Evolutionary conservation across 1,284 basidiomycete genomes (phyloP).

Genomic region (Trichosporon asahii): DNA sequence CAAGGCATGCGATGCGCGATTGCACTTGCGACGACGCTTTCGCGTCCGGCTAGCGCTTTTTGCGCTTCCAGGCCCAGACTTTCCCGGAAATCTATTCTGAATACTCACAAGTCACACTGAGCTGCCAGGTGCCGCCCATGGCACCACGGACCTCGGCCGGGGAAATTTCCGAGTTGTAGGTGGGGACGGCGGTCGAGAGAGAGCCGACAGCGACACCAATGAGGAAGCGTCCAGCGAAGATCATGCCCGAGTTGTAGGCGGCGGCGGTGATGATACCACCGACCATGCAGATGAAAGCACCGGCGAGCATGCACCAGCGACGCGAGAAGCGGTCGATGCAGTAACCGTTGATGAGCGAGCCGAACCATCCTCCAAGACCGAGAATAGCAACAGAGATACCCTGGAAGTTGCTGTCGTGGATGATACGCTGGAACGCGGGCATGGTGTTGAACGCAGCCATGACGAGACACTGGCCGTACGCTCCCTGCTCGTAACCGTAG

Average conservation of each 20-base stretch:
- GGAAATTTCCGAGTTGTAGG: slow-evolving; percentile 54
- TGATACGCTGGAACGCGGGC: slow-evolving; percentile 19
- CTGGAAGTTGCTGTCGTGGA: slow-evolving; percentile 20
- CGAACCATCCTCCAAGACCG: slow-evolving; percentile 30
- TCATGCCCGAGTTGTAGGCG: slow-evolving; percentile 24
- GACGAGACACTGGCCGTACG: slow-evolving; percentile 26
- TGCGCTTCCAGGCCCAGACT: background rate
- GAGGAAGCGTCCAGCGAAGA: slow-evolving; percentile 30
- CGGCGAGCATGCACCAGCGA: slow-evolving; percentile 29
- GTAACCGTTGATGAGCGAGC: slow-evolving; percentile 30
- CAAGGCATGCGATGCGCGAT: too few relatives aligned
- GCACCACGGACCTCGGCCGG: slow-evolving; percentile 74
- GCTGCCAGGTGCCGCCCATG: slow-evolving; percentile 65
- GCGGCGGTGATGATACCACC: slow-evolving; percentile 27
- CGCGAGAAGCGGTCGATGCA: slow-evolving; percentile 24
- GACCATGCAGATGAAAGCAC: slow-evolving; percentile 27
- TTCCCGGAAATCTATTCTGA: background rate
- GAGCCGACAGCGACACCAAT: slow-evolving; percentile 58
- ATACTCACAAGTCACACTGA: slow-evolving; percentile 60
- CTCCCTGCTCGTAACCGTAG: slow-evolving; percentile 29
- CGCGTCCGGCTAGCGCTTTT: background rate
- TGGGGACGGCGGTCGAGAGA: slow-evolving; percentile 70
- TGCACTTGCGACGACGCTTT: background rate
- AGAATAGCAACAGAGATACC: slow-evolving; percentile 28
- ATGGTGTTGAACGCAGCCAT: slow-evolving; percentile 25